phyloP scores from a whole-genome alignment of 306 rosid species.

The Nissolia schottii region DNA sequence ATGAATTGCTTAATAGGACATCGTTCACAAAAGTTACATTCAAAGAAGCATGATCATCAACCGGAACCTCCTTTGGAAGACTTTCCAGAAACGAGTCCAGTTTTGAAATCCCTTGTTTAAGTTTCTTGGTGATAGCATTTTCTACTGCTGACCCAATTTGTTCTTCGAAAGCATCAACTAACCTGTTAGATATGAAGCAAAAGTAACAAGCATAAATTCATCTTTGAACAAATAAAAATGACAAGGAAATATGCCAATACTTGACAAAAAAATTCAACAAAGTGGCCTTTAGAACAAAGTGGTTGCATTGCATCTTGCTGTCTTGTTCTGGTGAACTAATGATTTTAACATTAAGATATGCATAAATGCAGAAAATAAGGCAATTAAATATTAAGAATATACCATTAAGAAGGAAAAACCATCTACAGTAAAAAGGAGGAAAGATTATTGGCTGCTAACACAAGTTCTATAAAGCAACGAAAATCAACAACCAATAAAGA shows the following conservation, averaged over 20 bases:
- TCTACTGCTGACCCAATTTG: constrained; percentile 69
- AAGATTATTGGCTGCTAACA: not conserved
- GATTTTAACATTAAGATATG: not conserved
- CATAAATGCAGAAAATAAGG: not conserved
- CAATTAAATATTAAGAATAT: not conserved
- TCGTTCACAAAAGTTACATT: constrained; percentile 66
- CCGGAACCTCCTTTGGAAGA: constrained; percentile 74
- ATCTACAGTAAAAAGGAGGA: not conserved
- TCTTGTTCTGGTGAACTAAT: not conserved
- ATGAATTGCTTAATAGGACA: constrained; percentile 58
- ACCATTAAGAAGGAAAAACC: not conserved
- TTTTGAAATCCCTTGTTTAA: constrained; percentile 62
- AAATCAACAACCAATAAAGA: not conserved
- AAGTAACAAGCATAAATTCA: constrained; percentile 13
- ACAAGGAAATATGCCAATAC: not conserved
- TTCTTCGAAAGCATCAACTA: constrained; percentile 81
- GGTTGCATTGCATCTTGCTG: not conserved
- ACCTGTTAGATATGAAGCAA: constrained; percentile 45
- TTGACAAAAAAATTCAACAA: not conserved
- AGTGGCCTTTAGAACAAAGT: not conserved
- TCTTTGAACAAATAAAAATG: constrained; percentile 1
- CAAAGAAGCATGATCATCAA: constrained; percentile 61
- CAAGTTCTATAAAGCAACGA: constrained; percentile 2
- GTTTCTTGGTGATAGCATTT: constrained; percentile 58
- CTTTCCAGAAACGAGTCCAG: constrained; percentile 61